Base-by-base conservation (phyloP, 345 rosid genomes). In the Citrus inodora region DNA sequence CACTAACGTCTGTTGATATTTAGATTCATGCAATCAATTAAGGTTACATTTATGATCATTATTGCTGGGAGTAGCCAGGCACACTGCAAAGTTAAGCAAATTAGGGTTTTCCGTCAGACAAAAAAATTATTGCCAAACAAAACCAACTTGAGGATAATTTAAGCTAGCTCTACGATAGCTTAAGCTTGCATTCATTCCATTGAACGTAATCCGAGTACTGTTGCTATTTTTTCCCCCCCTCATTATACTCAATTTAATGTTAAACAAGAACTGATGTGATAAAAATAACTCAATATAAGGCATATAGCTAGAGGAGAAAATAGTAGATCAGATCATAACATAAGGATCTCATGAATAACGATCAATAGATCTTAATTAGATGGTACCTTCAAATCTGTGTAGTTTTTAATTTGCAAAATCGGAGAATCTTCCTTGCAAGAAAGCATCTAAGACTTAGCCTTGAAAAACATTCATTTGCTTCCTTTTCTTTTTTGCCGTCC, bases 81-180 rank as follows among this genome's bases (percentile, higher is more conserved):
- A 35, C 9, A 38, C 58, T 58, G 30, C 63, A 19, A 9, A 22
- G 51, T 25, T 30, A 78, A 46, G 53, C 74, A 71, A 66, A 71
- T 69, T 81, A 84, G 80, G 82, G 79, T 66, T 80, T 37, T 78
- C 48, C 25, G n/a, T 46, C 19, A 27, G 27, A 64, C n/a, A 3
- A 19, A 79, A 55, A 64, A 73, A 32, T 53, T 58, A 28, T 40
- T 67, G 19, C 40, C 51, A 24, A 69, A 13, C 74, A 73, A 33
- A 33, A 25, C 27, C 24, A 53, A n/a, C 71, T 4, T 32, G 63
- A 17, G 38, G 40, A 53, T n/a, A 69, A 70, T 19, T 22, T 6
- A 10, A 70, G 22, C 60, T 16, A 46, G 3, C 25, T 13, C 0
- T 35, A 37, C n/a, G 40, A 10, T 17, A 51, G 21, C 56, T 51